Conservation (phyloP, 148 eudicot genomes). For the Rheum nobile region DNA sequence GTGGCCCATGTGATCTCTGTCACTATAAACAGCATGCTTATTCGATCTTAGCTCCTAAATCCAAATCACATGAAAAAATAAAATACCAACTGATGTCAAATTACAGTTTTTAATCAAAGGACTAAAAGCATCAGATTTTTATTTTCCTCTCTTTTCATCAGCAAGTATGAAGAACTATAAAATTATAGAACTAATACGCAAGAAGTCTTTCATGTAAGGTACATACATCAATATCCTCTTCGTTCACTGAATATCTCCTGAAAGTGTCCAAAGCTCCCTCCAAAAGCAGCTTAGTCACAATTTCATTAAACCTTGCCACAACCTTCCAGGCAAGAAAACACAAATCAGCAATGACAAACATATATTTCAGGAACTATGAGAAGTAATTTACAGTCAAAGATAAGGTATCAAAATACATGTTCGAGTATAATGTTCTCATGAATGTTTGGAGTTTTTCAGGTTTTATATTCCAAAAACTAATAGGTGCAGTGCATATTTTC, state of each 20-base stretch:
- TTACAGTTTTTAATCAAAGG: neutral
- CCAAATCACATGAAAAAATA: neutral
- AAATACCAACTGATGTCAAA: neutral
- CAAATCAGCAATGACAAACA: neutral
- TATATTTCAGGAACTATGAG: neutral
- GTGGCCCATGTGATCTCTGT: neutral
- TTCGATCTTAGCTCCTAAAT: neutral
- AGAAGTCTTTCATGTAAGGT: constrained; percentile 1
- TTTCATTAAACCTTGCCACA: constrained; percentile 92
- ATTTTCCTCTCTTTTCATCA: neutral
- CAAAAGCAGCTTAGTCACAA: constrained; percentile 72
- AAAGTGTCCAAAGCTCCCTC: constrained; percentile 94
- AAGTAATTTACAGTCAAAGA: neutral
- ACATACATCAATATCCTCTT: constrained; percentile 85
- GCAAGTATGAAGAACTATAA: neutral
- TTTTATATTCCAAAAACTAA: neutral
- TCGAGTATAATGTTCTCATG: neutral
- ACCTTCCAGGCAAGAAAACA: constrained; percentile 34
- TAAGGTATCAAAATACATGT: neutral
- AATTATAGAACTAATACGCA: neutral
- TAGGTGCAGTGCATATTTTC: neutral
- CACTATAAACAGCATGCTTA: no score
- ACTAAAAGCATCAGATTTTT: neutral
- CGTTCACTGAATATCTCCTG: constrained; percentile 60
- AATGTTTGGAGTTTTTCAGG: neutral